Evolutionary conservation across 352 stramenopile species (phyloP).

Genomic region (Aphanomyces euteiches): DNA sequence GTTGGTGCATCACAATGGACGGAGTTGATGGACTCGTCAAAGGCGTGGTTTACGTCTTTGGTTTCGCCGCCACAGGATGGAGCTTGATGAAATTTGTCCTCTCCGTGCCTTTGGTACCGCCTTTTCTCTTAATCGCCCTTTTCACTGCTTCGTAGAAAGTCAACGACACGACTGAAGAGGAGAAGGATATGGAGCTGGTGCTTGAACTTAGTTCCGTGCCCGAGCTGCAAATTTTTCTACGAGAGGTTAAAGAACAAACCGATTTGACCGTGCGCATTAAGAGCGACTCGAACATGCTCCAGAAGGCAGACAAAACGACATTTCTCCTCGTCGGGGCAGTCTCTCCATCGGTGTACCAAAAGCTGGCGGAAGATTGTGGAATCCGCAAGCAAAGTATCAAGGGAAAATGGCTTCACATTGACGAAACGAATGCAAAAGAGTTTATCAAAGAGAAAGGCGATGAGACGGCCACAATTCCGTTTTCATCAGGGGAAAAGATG

Average conservation of each 20-base stretch:
- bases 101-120: constrained; percentile 58
- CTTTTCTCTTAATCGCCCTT: background rate
- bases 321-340: constrained; percentile 33
- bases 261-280: constrained; percentile 38
- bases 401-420: constrained; percentile 23
- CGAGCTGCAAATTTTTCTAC: constrained; percentile 63
- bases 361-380: constrained; percentile 13
- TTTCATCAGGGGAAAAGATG: constrained; percentile 68
- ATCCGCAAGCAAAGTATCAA: constrained; percentile 16
- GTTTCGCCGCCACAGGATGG: constrained; percentile 67
- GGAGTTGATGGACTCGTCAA: constrained; percentile 58
- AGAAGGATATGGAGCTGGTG: constrained; percentile 68
- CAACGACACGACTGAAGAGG: constrained; percentile 41
- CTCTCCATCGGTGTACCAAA: constrained; percentile 11
- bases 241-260: constrained; percentile 60
- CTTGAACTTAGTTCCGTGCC: constrained; percentile 52
- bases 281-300: constrained; percentile 9
- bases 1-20: constrained; percentile 41
- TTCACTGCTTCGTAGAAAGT: constrained; percentile 46
- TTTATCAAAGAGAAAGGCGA: constrained; percentile 44
- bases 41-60: constrained; percentile 60
- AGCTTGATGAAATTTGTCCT: constrained; percentile 81
- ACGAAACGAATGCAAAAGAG: constrained; percentile 24
- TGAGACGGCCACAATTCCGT: constrained; percentile 33
- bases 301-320: constrained; percentile 25